Evolutionary conservation across 305 asterid species (phyloP), one percentile per base, ranked within the genome.

Genomic region (Fraxinus dipetala): DNA sequence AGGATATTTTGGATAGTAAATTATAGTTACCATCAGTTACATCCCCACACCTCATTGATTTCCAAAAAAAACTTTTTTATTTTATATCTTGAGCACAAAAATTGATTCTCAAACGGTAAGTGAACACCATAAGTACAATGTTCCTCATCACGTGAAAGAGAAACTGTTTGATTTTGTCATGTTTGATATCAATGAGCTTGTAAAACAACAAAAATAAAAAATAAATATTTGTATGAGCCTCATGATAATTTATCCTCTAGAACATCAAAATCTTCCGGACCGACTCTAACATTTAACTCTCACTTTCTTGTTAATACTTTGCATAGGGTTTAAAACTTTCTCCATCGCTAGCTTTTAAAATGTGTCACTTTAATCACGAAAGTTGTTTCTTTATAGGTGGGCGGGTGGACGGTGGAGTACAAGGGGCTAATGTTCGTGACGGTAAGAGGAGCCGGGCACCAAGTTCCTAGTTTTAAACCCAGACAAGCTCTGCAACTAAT

Each of bases 361-460:
- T 75, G 31, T 36, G 56, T 75, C 51, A 20, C 28, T 75, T 45
- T 10, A 16, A n/a, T 38, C 9, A 30, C 11, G 4, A 31, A 16
- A 1, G 7, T 26, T 76, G 14, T 24, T 26, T 51, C 72, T 14
- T 20, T 8, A 10, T 22, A 90, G 93, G 94, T 89, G 67, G 94
- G 93, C 3, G 94, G 94, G 26, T 91, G 93, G 93, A 89, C 90
- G 35, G 83, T 87, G 48, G 85, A 74, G 35, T 91, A 89, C 38
- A 74, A 87, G 1, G 91, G 89, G 4, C 63, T 89, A 82, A 82
- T 73, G 63, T 88, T 86, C 35, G 92, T 87, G 63, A 90, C 93
- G 3, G 38, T 91, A n/a, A 81, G 94, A 78, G 94, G 93, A 43
- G 93, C 93, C 6, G 94, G 94, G n/a, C 94, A 91, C 36, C 85